Evolutionary conservation across 768 basidiomycete species (phyloP).

Genomic region (Russula compacta): DNA sequence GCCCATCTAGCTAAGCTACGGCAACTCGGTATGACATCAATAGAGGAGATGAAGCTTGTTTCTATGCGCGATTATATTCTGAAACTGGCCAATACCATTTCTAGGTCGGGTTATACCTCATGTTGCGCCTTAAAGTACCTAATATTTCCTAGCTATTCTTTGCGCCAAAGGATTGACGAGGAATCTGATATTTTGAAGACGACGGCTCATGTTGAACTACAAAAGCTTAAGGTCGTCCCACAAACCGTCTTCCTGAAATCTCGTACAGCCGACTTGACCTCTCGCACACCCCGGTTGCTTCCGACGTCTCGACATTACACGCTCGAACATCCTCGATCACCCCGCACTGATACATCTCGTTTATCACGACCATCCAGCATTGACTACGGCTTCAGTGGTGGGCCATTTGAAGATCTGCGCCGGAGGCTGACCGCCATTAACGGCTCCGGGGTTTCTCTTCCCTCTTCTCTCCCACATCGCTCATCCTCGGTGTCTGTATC

Average conservation of each 20-base stretch:
- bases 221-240: constrained; percentile 81
- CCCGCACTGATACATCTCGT: constrained; percentile 42
- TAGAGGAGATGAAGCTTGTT: constrained; percentile 79
- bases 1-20: constrained; percentile 66
- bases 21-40: constrained; percentile 75
- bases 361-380: constrained; percentile 39
- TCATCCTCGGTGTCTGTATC: constrained; percentile 23
- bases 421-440: constrained; percentile 69
- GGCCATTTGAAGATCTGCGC: constrained; percentile 72
- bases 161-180: constrained; percentile 51
- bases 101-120: constrained; percentile 37
- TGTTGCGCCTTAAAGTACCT: not conserved
- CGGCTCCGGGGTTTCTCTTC: constrained; percentile 57
- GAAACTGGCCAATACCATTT: constrained; percentile 70
- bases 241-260: constrained; percentile 82
- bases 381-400: constrained; percentile 38
- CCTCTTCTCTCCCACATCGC: constrained; percentile 33
- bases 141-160: constrained; percentile 46
- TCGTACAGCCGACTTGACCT: constrained; percentile 34
- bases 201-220: constrained; percentile 64
- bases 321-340: constrained; percentile 34
- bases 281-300: constrained; percentile 30
- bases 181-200: constrained; percentile 58
- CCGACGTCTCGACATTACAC: constrained; percentile 34
- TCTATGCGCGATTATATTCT: constrained; percentile 83